Percentiles rank a stretch among this genome's conserved stretches.
phyloP scores from a whole-genome alignment of 2,329 filamentous ascomycete genomes.

The Cladorrhinum sp. region DNA sequence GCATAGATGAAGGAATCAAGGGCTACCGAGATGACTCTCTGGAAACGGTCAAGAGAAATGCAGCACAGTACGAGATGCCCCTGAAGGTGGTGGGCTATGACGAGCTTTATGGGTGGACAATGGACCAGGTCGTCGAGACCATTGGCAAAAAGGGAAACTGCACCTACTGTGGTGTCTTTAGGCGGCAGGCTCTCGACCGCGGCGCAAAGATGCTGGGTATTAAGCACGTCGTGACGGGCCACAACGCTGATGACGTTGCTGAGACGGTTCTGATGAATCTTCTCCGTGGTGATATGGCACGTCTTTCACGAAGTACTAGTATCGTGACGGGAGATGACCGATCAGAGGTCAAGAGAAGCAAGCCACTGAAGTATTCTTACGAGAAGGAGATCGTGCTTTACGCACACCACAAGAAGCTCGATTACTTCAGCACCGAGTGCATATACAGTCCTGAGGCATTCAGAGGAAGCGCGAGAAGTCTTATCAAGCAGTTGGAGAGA shows the following conservation, averaged over 20 bases:
- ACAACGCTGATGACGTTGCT: conserved; percentile 96
- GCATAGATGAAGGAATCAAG: conserved; percentile 95
- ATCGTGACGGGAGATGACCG: conserved; percentile 76
- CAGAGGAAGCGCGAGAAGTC: conserved; percentile 79
- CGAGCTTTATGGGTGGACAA: conserved; percentile 96
- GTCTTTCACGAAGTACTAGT: conserved; percentile 81
- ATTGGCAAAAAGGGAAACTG: conserved; percentile 98
- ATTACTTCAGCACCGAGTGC: conserved; percentile 98
- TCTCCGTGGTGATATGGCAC: conserved; percentile 81
- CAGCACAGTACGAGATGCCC: conserved; percentile 84
- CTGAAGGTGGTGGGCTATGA: conserved; percentile 90
- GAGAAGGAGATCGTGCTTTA: conserved; percentile 99
- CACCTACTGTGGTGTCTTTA: conserved; percentile 96
- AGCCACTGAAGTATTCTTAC: conserved; percentile 96
- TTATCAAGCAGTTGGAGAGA: conserved; percentile 94
- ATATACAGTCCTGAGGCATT: conserved; percentile 98
- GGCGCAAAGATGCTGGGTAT: conserved; percentile 86
- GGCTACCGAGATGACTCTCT: conserved; percentile 95
- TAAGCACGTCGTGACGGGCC: conserved; percentile 90
- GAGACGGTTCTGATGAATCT: conserved; percentile 99
- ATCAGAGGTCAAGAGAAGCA: conserved; percentile 92
- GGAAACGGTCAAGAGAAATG: conserved; percentile 94
- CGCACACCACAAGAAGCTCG: conserved; percentile 91
- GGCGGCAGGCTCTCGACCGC: conserved; percentile 87
- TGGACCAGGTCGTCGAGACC: conserved; percentile 96